Conservation (phyloP, 192 early-diverging fungal species). For the Coemansia sp. region DNA sequence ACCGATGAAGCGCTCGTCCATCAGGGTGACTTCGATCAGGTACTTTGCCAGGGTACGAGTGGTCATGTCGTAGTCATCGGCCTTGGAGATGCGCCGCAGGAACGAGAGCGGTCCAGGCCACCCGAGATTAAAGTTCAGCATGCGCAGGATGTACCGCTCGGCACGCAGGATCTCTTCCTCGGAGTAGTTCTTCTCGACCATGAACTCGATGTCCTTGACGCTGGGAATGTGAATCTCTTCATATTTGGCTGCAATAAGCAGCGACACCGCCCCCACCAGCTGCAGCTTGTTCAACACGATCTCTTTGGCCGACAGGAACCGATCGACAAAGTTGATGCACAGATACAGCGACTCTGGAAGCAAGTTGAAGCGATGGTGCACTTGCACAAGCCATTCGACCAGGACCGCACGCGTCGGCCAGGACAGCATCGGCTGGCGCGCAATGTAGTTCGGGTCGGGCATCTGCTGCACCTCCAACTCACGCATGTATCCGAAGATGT, state of each 20-base stretch:
- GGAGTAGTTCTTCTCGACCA: constrained; percentile 52
- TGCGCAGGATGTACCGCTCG: constrained; percentile 58
- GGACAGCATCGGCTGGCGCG: constrained; percentile 44
- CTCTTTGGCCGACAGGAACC: constrained; percentile 56
- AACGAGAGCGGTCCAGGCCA: constrained; percentile 61
- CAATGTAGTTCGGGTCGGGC: constrained; percentile 58
- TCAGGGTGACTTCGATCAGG: constrained; percentile 58
- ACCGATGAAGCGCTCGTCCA: constrained; percentile 59
- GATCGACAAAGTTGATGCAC: constrained; percentile 60
- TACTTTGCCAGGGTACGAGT: constrained; percentile 64
- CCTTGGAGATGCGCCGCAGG: constrained; percentile 60
- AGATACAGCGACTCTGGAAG: constrained; percentile 62
- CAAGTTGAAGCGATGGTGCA: constrained; percentile 61
- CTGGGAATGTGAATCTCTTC: constrained; percentile 60
- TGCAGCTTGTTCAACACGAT: constrained; percentile 57
- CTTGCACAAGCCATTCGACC: constrained; percentile 60
- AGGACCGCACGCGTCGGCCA: constrained; percentile 59
- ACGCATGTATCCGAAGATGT: constrained; percentile 65
- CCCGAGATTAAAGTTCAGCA: constrained; percentile 61
- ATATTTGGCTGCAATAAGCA: constrained; percentile 61
- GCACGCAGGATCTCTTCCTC: constrained; percentile 55
- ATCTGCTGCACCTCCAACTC: constrained; percentile 60
- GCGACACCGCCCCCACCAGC: constrained; percentile 55
- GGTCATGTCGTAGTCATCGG: constrained; percentile 59
- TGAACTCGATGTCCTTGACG: constrained; percentile 54